Evolutionary conservation across 2,329 filamentous ascomycete species (phyloP), one percentile per base, ranked within the genome.

Genomic region (Cryphonectria japonica): DNA sequence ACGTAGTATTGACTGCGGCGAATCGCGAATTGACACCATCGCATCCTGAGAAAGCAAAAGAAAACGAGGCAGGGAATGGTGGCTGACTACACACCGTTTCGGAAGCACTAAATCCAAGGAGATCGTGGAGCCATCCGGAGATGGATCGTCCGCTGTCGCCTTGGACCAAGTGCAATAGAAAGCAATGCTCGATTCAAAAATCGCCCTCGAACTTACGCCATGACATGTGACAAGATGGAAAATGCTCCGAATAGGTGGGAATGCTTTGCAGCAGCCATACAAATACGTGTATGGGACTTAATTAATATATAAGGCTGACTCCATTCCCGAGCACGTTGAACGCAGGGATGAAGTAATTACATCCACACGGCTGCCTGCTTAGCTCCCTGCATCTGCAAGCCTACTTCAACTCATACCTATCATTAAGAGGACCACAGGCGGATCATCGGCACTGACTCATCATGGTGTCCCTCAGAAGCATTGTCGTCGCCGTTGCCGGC

Each of bases 401-500:
- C 19, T 16, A 46, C 16, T 7, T 16, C 1, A 2, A 32, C 32
- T 22, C 16, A 57, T 57, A 57, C 26, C 3, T 26, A 57, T 29
- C 52, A 29, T 37, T 32, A 34, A 2, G 19, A 59, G 3, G 39
- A 8, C n/a, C 52, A 59, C 52, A 59, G 37, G 32, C 29, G 2
- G 19, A 32, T 39, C 34, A 32, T 14, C 34, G 22, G 19, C 64
- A 60, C n/a, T 7, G 4, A 46, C 22, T 46, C 43, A 46, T 19
- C 29, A 67, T 70, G 68, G 6, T 66, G 19, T 67, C 63, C 37
- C 68, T 70, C 2, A 64, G 68, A 11, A 29, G 43, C 54, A 29
- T 70, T 29, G 29, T 66, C 43, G 29, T 62, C 54, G 63, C 63
- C 54, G 52, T 70, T 11, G 37, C 46, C 9, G 63, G 68, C 57